phyloP scores from a whole-genome alignment of 2,329 filamentous ascomycete genomes.

The Alternaria alternata region DNA sequence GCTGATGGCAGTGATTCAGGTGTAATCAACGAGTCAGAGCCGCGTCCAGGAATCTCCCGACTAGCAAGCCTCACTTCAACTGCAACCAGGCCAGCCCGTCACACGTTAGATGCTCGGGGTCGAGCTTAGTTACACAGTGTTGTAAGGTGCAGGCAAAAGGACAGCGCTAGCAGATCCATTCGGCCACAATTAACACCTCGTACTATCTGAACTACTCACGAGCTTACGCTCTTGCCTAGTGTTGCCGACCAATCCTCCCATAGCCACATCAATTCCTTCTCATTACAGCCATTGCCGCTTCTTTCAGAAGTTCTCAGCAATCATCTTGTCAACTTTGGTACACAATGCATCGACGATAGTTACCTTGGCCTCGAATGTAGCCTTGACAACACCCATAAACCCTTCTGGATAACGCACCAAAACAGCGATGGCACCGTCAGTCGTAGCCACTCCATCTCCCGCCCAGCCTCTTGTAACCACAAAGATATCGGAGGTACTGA shows the following conservation, averaged over 20 bases:
- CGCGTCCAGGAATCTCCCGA: background rate
- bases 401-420: constrained; percentile 1
- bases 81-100: constrained; percentile 3
- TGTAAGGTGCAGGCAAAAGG: background rate
- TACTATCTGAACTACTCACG: background rate
- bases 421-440: background rate
- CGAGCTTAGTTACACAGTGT: constrained; percentile 12
- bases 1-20: background rate
- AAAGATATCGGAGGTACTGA: constrained; percentile 2
- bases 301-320: constrained; percentile 1
- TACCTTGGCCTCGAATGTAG: background rate
- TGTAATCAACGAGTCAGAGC: background rate
- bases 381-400: constrained; percentile 8
- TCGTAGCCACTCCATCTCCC: background rate
- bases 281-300: background rate
- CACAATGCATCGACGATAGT: background rate
- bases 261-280: background rate
- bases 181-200: background rate
- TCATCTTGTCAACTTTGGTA: background rate
- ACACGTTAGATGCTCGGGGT: background rate
- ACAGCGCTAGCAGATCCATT: background rate
- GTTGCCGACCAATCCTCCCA: background rate
- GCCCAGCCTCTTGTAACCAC: constrained; percentile 4
- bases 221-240: background rate
- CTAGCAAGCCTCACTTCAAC: background rate